These are phyloP conservation scores for Viscum album DNA, from an alignment of 177 flowering plant species.

Conservation along the genomic window DNA sequence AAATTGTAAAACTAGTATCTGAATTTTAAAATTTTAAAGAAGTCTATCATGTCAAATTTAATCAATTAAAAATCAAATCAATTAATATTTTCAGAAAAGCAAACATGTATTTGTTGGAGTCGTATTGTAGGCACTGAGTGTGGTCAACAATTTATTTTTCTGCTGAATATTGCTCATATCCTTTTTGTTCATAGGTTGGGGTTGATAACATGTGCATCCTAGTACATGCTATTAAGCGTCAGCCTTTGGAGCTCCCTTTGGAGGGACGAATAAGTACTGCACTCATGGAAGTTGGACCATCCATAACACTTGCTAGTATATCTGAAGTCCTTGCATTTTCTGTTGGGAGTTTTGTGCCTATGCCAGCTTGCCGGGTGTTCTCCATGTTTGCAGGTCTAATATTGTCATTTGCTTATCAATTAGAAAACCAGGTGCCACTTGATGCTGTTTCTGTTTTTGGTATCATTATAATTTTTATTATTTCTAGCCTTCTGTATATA, in stretches of 20 bases:
- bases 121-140: no score
- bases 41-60: no score
- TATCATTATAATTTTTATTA: no score
- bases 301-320: conserved; percentile 93
- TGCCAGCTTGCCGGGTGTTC: conserved; percentile 98
- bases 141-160: no score
- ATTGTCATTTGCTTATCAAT: not conserved
- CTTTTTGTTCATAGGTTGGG: conserved; percentile 56
- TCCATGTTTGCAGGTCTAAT: conserved; percentile 95
- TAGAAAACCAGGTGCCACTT: not conserved
- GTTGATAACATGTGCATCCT: conserved; percentile 99
- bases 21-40: no score
- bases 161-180: conserved; percentile 3
- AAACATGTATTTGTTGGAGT: no score
- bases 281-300: conserved; percentile 97
- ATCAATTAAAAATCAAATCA: no score
- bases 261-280: conserved; percentile 92
- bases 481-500: no score
- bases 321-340: conserved; percentile 97
- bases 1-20: no score
- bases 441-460: no score
- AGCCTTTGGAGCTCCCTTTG: conserved; percentile 64
- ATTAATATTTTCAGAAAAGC: no score
- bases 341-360: conserved; percentile 90
- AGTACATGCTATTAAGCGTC: conserved; percentile 92